Conservation (phyloP, 1,284 basidiomycete species). For the Grifola frondosa region DNA sequence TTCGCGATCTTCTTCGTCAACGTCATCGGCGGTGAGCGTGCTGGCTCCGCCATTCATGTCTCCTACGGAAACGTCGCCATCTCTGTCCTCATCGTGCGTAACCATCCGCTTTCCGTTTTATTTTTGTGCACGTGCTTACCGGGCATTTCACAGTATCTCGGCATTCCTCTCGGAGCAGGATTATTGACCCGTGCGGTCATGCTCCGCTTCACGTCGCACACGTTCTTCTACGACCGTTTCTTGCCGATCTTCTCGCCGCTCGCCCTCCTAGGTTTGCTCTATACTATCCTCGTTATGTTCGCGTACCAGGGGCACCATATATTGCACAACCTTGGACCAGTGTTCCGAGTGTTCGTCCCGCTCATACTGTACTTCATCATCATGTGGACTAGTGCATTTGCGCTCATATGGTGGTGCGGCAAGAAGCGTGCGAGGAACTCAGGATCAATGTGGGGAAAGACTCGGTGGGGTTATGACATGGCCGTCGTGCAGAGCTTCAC, state of each 20-base stretch:
- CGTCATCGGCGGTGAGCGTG: constrained; percentile 53
- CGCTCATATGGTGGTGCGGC: constrained; percentile 51
- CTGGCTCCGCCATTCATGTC: constrained; percentile 44
- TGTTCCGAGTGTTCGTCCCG: constrained; percentile 80
- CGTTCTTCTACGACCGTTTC: constrained; percentile 58
- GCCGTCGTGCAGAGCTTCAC: constrained; percentile 70
- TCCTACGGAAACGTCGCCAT: constrained; percentile 72
- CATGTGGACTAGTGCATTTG: constrained; percentile 74
- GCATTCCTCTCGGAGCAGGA: constrained; percentile 69
- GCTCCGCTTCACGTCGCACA: constrained; percentile 46
- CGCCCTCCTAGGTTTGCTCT: constrained; percentile 72
- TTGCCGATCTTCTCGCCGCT: constrained; percentile 70
- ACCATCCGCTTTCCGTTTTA: neutral
- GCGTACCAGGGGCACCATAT: constrained; percentile 67
- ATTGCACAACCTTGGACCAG: constrained; percentile 64
- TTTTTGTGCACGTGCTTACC: neutral
- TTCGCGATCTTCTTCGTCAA: constrained; percentile 78
- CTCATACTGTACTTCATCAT: constrained; percentile 77
- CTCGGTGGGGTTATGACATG: constrained; percentile 60
- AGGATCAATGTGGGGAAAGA: constrained; percentile 11
- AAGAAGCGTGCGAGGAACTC: constrained; percentile 21
- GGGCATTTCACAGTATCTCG: constrained; percentile 62
- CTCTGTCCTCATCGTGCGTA: constrained; percentile 68
- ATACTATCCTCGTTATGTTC: constrained; percentile 78
- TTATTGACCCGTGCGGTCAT: constrained; percentile 65